Conservation (phyloP, 2,329 filamentous ascomycete genomes). For the Tolypocladium nubicola region DNA sequence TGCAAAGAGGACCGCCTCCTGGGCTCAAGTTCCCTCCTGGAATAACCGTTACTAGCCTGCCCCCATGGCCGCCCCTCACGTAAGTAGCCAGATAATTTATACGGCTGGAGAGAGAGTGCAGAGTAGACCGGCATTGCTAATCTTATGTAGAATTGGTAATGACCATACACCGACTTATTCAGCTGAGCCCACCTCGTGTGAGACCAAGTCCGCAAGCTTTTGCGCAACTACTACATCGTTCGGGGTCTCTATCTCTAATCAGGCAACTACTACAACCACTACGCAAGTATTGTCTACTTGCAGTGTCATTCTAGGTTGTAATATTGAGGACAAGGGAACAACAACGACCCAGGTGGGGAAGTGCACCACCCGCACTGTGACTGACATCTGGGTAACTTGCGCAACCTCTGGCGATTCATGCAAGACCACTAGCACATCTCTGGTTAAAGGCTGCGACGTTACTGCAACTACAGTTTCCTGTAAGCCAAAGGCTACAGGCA, state of each 20-base stretch:
- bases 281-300: background rate
- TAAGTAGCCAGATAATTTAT: background rate
- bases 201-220: background rate
- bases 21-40: background rate
- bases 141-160: background rate
- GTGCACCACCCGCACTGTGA: background rate
- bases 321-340: background rate
- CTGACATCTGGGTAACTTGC: background rate
- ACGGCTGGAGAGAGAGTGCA: too few species aligned
- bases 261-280: background rate
- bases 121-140: too few species aligned
- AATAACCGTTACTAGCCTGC: background rate
- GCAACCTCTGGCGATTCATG: background rate
- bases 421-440: background rate
- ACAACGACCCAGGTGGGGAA: background rate
- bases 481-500: background rate
- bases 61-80: background rate
- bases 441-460: background rate
- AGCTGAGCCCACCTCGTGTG: background rate
- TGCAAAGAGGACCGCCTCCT: background rate
- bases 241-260: background rate
- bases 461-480: background rate
- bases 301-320: background rate
- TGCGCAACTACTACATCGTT: background rate
- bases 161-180: background rate